Base-by-base conservation (phyloP, 1,284 basidiomycete genomes). In the Xerocomus amazonicus region DNA sequence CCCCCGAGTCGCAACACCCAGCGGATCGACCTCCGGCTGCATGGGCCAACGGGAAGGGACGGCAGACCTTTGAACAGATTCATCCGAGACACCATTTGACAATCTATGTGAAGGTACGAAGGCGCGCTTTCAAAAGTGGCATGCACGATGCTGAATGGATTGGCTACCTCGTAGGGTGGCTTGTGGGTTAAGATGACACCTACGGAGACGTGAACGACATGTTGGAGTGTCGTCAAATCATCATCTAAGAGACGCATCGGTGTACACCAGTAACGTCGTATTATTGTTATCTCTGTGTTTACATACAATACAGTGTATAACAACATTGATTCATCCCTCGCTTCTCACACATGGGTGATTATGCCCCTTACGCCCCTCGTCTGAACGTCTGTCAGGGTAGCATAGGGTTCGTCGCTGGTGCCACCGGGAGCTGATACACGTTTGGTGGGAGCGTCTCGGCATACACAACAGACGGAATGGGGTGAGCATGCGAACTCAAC, bases 51-150 rank as follows among this genome's bases (percentile, higher is more conserved):
- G 64, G 63, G 6, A 58, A 62, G 4, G 77, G 75, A 23, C 70
- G 73, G 48, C 74, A 75, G 66, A 67, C 60, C 9, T 68, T 68
- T 3, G 81, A 84, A 56, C 73, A 70, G 43, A 59, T 84, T 16
- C 72, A 70, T 58, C 76, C 81, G 6, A 77, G 75, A 57, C 65
- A 67, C 45, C 79, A 82, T 57, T 58, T 84, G 47, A 84, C 81
- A 0, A 69, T 81, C 70, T 81, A 79, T 54, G 62, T 69, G 23
- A 60, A 71, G 65, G 66, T 62, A 55, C 16, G 51, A 8, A n/a
- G 2, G 9, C 6, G 1, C 9, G 6, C 19, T 17, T 17, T 12
- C 29, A 31, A 8, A 31, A 13, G 6, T 35, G 2, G 4, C 3
- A 29, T 4, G 12, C 5, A 28, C 9, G 7, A 3, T 9, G 14